A percentile compares a stretch with the other conserved stretches of the same genome.
phyloP scores from a whole-genome alignment of 306 rosid species.

The Malus orientalis region DNA sequence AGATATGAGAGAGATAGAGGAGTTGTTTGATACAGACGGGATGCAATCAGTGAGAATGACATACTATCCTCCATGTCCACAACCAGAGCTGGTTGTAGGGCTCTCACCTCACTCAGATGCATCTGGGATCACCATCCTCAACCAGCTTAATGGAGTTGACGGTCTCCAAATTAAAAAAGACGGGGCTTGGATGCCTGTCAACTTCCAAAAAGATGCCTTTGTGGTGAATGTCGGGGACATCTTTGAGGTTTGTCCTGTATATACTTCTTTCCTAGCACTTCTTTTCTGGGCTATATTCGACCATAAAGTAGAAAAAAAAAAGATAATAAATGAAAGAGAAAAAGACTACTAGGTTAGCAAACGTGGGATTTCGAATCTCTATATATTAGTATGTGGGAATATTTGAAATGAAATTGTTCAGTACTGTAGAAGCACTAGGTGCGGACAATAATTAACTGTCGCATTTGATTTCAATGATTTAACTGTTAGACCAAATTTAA shows the following conservation, averaged over 20 bases:
- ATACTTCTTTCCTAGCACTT: not conserved
- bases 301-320: too few species aligned
- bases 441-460: too few species aligned
- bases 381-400: too few species aligned
- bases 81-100: conserved; percentile 56
- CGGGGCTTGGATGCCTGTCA: conserved; percentile 68
- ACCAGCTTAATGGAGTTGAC: conserved; percentile 57
- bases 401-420: too few species aligned
- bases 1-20: conserved; percentile 35
- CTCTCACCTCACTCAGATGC: conserved; percentile 68
- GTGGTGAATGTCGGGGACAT: conserved; percentile 73
- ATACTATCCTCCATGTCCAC: conserved; percentile 69
- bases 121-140: conserved; percentile 53
- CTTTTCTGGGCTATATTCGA: not conserved
- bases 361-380: too few species aligned
- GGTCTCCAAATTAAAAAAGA: conserved; percentile 67
- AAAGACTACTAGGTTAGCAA: too few species aligned
- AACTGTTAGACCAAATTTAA: too few species aligned
- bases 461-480: too few species aligned
- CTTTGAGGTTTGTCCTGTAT: conserved; percentile 49
- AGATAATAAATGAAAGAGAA: too few species aligned
- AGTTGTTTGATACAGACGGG: conserved; percentile 47
- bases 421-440: too few species aligned
- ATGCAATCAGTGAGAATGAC: conserved; percentile 62
- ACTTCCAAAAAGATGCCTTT: conserved; percentile 39